A percentile compares a stretch with the other conserved stretches of the same genome.
These are phyloP conservation scores for Polychytrium aggregatum DNA, from an alignment of 192 early-diverging fungal species.

Conservation along the genomic window DNA sequence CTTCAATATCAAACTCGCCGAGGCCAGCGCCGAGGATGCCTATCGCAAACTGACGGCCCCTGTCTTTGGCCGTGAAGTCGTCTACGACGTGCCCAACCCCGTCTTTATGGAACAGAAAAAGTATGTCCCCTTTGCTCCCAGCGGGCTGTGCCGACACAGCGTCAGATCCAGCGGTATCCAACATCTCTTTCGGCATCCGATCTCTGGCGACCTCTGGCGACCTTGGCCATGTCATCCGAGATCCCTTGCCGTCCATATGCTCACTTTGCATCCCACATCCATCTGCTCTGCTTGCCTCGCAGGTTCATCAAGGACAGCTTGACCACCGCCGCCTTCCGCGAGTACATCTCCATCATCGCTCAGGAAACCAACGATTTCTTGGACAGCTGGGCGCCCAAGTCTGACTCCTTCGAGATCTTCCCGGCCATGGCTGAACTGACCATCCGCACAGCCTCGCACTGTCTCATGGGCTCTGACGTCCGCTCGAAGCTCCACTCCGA, in stretches of 20 bases:
- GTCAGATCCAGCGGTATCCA: too few relatives aligned
- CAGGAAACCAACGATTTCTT: slow-evolving; percentile 76
- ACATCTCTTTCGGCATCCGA: too few relatives aligned
- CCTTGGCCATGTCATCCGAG: too few relatives aligned
- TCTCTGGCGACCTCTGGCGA: too few relatives aligned
- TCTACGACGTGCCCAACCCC: slow-evolving; percentile 87
- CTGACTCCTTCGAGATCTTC: slow-evolving; percentile 54
- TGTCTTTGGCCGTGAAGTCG: slow-evolving; percentile 90
- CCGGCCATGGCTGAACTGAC: slow-evolving; percentile 77
- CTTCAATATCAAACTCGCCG: slow-evolving; percentile 80
- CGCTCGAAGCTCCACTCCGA: slow-evolving; percentile 59
- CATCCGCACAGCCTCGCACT: slow-evolving; percentile 87
- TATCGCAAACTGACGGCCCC: slow-evolving; percentile 88
- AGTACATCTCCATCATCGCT: slow-evolving; percentile 78
- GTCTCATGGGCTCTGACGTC: slow-evolving; percentile 91
- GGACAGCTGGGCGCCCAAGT: slow-evolving; percentile 31
- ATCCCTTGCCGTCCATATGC: too few relatives aligned
- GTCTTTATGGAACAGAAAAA: slow-evolving; percentile 98
- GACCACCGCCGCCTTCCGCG: slow-evolving; percentile 72
- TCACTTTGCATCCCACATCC: too few relatives aligned
- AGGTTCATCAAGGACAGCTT: slow-evolving; percentile 92
- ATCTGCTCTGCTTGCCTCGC: not conserved
- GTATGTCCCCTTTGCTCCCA: too few relatives aligned
- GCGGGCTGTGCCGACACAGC: too few relatives aligned
- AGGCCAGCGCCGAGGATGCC: slow-evolving; percentile 83